phyloP scores from a whole-genome alignment of 1,284 basidiomycete species.

The Malassezia sympodialis region DNA sequence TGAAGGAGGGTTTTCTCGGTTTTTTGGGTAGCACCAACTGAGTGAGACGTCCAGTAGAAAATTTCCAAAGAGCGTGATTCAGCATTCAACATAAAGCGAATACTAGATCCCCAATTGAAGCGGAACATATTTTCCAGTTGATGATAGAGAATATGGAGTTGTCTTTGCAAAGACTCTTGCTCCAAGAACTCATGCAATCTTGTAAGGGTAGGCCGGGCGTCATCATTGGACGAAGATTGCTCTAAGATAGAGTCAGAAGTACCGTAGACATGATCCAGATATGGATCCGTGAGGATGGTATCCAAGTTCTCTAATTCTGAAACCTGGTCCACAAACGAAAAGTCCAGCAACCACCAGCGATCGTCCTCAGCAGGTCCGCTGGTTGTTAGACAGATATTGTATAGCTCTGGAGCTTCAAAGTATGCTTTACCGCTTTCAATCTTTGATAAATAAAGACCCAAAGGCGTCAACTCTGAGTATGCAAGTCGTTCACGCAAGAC shows the following conservation, averaged over 20 bases:
- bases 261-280: constrained; percentile 1
- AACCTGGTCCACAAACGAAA: constrained; percentile 23
- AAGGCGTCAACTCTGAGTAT: constrained; percentile 42
- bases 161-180: constrained; percentile 38
- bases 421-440: constrained; percentile 70
- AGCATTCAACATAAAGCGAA: constrained; percentile 21
- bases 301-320: constrained; percentile 1
- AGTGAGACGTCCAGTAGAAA: constrained; percentile 23
- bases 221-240: background rate
- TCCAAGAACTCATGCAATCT: constrained; percentile 33
- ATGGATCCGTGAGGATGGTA: background rate
- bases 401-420: constrained; percentile 64
- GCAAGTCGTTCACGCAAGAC: constrained; percentile 63
- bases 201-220: constrained; percentile 5
- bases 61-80: constrained; percentile 22
- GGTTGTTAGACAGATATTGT: constrained; percentile 56
- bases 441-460: constrained; percentile 54
- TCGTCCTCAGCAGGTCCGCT: constrained; percentile 53
- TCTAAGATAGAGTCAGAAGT: constrained; percentile 6
- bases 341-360: constrained; percentile 40
- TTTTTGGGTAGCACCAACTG: background rate
- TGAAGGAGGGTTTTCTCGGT: background rate
- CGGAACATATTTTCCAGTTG: constrained; percentile 32
- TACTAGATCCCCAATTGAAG: constrained; percentile 30
- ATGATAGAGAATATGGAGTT: constrained; percentile 38